These are phyloP conservation scores for Metschnikowia koreensis DNA, from an alignment of 805 yeast species.

Conservation along the genomic window DNA sequence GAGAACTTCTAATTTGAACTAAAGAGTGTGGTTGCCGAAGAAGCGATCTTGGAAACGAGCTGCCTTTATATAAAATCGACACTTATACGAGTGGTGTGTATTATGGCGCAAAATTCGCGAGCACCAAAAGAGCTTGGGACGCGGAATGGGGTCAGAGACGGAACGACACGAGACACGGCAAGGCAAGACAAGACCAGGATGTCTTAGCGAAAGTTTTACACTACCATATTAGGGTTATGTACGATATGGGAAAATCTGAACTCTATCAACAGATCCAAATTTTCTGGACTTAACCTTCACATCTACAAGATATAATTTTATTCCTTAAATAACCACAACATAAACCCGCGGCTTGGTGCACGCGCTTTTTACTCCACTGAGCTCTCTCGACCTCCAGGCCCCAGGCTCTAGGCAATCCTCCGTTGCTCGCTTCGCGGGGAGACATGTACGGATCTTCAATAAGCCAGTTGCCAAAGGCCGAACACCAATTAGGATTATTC, in stretches of 20 bases:
- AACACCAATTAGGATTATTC: too few relatives aligned
- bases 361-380: too few relatives aligned
- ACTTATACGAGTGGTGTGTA: constrained; percentile 7
- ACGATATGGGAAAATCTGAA: too few relatives aligned
- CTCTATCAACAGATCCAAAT: too few relatives aligned
- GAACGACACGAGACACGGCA: background rate
- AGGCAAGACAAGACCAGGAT: too few relatives aligned
- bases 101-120: background rate
- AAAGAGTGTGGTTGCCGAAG: background rate
- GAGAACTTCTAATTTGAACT: background rate
- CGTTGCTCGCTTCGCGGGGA: background rate
- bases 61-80: constrained; percentile 7
- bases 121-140: background rate
- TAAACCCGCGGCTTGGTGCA: too few relatives aligned
- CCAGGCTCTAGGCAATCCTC: background rate
- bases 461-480: background rate
- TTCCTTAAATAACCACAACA: too few relatives aligned
- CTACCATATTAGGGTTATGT: too few relatives aligned
- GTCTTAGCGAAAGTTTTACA: too few relatives aligned
- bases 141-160: background rate
- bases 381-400: too few relatives aligned
- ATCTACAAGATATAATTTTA: too few relatives aligned
- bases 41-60: background rate
- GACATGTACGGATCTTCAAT: constrained; percentile 4
- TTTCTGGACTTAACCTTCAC: too few relatives aligned